Evolutionary conservation across 306 rosid genomes (phyloP), one percentile per base, ranked within the genome.

Genomic region (Abrus pulchellus): DNA sequence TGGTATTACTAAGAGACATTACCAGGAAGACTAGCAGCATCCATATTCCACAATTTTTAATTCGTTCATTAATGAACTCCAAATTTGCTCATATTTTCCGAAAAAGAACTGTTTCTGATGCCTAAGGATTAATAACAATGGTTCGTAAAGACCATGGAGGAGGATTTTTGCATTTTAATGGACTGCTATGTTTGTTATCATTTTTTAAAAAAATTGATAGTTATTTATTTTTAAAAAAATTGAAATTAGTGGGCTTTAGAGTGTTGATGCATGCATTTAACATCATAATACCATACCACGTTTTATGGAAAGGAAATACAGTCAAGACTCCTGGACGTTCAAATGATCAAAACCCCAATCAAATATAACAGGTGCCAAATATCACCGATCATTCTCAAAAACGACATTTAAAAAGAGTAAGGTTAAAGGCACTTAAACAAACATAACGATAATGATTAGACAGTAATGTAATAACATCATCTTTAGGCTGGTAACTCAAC

Each of bases 11-110:
- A 6, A 61, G 12, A 59, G 29, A 43, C 52, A 28, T 6, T 12
- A 65, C 75, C 52, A 8, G n/a, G 54, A 69, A 54, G 52, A 47
- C 32, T 5, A 55, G 62, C 84, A 68, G 3, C 74, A 29, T 50
- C 33, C 68, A 9, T 32, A 29, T 41, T n/a, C 32, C n/a, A 38
- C 7, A 64, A 64, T 7, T n/a, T n/a, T 64, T 14, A 12, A 7
- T 66, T 66, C 14, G 41, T 2, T 32, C 71, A 6, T 56, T 56
- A 5, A 28, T 28, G 10, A 10, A 28, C 14, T 13, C 65, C 66
- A 20, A 20, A 20, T 20, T 20, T 20, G 20, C 20, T 20, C 20
- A 20, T 20, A 20, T 32, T 5, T 20, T 1, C 4, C 44, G 9
- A 5, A 60, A 60, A 11, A 5, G 5, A 5, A 36, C 40, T 36